These are phyloP conservation scores for Myxozyma geophila DNA, from an alignment of 805 yeast genomes.

Conservation along the genomic window DNA sequence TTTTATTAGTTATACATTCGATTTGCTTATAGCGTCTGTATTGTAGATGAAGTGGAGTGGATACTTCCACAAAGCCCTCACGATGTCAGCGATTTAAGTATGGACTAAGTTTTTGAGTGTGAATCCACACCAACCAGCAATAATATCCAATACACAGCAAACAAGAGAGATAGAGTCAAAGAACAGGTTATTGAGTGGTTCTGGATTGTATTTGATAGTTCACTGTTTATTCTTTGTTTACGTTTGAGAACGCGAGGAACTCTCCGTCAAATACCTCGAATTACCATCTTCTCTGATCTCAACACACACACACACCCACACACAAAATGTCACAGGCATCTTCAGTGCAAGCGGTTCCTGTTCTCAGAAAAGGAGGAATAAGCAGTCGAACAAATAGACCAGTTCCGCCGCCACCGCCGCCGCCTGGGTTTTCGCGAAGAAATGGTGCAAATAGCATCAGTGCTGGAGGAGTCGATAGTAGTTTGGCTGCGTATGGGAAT, in stretches of 20 bases:
- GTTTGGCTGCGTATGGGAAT: conserved; percentile 19
- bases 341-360: conserved; percentile 4
- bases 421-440: conserved; percentile 6
- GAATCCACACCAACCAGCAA: too few species aligned
- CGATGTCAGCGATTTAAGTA: too few species aligned
- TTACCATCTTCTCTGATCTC: not conserved
- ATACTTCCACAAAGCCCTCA: too few species aligned
- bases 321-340: conserved; percentile 4
- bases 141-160: too few species aligned
- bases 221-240: not conserved
- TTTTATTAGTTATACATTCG: not conserved
- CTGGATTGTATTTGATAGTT: too few species aligned
- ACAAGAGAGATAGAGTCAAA: too few species aligned
- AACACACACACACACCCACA: not conserved
- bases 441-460: not conserved
- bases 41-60: too few species aligned
- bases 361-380: conserved; percentile 11
- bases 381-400: conserved; percentile 15
- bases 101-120: too few species aligned
- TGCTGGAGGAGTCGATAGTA: not conserved
- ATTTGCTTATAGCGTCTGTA: not conserved
- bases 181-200: too few species aligned
- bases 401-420: conserved; percentile 26
- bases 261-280: not conserved
- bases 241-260: too few species aligned